Base-by-base conservation (phyloP, 768 basidiomycete species). In the Boletus vermiculosoides region DNA sequence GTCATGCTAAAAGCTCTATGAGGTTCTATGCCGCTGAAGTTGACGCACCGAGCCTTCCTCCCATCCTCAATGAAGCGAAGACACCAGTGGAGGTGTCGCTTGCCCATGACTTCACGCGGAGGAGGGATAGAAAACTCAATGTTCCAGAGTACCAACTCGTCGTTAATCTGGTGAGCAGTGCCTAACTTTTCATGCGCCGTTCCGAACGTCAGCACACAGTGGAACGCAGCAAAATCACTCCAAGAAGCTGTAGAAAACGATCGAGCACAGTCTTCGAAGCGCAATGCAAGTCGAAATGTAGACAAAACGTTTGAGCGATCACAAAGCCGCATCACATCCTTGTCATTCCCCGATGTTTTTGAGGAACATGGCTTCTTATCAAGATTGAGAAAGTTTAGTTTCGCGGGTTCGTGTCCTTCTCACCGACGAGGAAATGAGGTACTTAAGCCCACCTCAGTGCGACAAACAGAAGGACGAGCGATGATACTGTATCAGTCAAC, bases 1-100 rank as follows among this genome's bases (percentile, higher is more conserved):
- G 82, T 13, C 86, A 87, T 39, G 66, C 76, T n/a, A 70, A 75
- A 18, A 69, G 72, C 7, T 81, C 83, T 5, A 73, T 90, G 56
- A 80, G 87, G n/a, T 90, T 87, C 60, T 86, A 91, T 62, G 71
- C 83, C 0, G 67, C 88, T 22, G 74, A 78, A 48, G 68, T 72
- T 5, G 65, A 76, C 11, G 57, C 64, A 13, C 67, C 72, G 39
- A 59, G 71, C 63, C 33, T 39, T 13, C n/a, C 54, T 50, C 70
- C 23, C 12, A 11, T 51, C 13, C 67, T 42, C 45, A 36, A 53
- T 52, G 63, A 57, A 48, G 45, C 23, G 34, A 68, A 55, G 46
- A 65, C 62, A 45, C 65, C 64, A 10, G 70, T 64, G 61, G 62
- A 68, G 33, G 67, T 56, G 16, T 70, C 72, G 37, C 63, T 76